A percentile compares a stretch with the other conserved stretches of the same genome.
phyloP scores from a whole-genome alignment of 2,329 filamentous ascomycete genomes.

The Fusarium ramigenum region DNA sequence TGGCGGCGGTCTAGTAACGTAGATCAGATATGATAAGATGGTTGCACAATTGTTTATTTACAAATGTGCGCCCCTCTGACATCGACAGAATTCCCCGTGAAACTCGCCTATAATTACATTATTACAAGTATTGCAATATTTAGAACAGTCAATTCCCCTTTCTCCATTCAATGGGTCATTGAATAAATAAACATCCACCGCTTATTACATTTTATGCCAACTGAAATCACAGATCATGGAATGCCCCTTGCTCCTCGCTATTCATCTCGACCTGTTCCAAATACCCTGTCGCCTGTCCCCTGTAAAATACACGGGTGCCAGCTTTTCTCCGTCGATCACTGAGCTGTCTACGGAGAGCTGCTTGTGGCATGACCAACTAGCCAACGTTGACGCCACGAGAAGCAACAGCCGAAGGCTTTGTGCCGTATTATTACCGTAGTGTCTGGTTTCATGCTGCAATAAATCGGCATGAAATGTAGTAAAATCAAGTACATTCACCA shows the following conservation, averaged over 20 bases:
- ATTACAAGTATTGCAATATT: neutral
- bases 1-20: neutral
- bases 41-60: constrained; percentile 6
- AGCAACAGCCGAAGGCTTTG: neutral
- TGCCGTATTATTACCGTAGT: neutral
- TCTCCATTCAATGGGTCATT: constrained; percentile 4
- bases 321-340: constrained; percentile 5
- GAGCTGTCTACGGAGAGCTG: neutral
- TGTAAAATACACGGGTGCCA: constrained; percentile 1
- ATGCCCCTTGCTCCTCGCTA: constrained; percentile 9
- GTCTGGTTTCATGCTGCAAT: neutral
- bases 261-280: constrained; percentile 19
- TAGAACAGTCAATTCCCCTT: constrained; percentile 11
- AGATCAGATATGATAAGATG: constrained; percentile 23
- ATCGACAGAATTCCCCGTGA: neutral
- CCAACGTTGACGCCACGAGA: neutral
- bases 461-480: neutral
- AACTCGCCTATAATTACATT: neutral
- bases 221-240: constrained; percentile 15
- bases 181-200: constrained; percentile 17
- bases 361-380: constrained; percentile 13
- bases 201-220: constrained; percentile 38
- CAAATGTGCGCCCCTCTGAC: neutral
- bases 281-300: constrained; percentile 23
- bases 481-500: neutral